Evolutionary conservation across 768 basidiomycete species (phyloP).

Genomic region (Neoboletus brunneissimus): DNA sequence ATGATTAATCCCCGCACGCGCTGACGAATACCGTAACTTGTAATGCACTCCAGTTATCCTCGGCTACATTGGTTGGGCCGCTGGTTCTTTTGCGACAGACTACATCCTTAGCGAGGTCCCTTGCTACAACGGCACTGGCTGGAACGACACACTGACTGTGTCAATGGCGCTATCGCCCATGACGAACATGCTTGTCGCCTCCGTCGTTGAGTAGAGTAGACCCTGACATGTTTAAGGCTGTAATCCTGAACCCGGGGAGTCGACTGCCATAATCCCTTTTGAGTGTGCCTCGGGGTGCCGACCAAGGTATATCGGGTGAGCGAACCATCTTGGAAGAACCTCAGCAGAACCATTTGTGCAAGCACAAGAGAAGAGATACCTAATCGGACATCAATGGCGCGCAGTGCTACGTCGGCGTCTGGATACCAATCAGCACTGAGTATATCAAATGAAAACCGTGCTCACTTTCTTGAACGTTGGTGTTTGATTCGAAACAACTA

Average conservation of each 20-base stretch:
- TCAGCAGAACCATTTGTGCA: too few species aligned
- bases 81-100: constrained; percentile 48
- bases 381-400: too few species aligned
- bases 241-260: background rate
- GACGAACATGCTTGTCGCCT: constrained; percentile 9
- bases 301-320: too few species aligned
- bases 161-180: constrained; percentile 34
- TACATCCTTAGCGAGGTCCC: constrained; percentile 39
- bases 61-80: constrained; percentile 58
- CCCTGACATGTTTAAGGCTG: background rate
- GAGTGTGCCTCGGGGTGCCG: too few species aligned
- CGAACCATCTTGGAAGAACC: too few species aligned
- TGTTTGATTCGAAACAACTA: too few species aligned
- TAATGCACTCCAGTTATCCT: constrained; percentile 38
- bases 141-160: constrained; percentile 34
- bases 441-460: too few species aligned
- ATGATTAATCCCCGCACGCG: background rate
- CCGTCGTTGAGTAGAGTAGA: constrained; percentile 2
- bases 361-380: too few species aligned
- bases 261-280: too few species aligned
- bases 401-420: too few species aligned
- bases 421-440: too few species aligned
- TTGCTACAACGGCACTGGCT: constrained; percentile 28
- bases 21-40: background rate
- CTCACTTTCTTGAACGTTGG: too few species aligned